These are phyloP conservation scores for Onygenales sp. DNA, from an alignment of 2,329 filamentous ascomycete species.

Conservation along the genomic window DNA sequence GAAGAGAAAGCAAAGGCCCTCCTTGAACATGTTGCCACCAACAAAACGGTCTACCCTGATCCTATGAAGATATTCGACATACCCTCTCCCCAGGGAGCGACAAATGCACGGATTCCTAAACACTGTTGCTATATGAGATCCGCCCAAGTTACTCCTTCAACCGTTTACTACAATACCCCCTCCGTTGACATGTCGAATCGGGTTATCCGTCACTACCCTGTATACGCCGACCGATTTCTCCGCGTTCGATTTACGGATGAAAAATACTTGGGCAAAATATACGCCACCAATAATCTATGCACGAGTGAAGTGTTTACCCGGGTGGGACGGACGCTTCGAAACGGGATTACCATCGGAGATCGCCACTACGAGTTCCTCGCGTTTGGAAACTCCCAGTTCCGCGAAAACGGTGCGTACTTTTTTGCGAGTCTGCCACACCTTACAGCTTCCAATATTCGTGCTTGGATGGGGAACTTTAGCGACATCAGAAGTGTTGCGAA, in stretches of 20 bases:
- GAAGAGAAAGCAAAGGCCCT: conserved; percentile 50
- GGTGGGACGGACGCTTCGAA: conserved; percentile 58
- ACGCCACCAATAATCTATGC: conserved; percentile 42
- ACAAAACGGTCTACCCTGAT: conserved; percentile 52
- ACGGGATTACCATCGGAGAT: conserved; percentile 75
- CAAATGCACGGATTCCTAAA: conserved; percentile 48
- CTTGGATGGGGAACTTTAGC: conserved; percentile 77
- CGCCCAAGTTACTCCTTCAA: conserved; percentile 73
- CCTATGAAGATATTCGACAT: conserved; percentile 64
- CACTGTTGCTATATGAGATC: conserved; percentile 71
- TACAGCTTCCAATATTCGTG: conserved; percentile 66
- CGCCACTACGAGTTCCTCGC: conserved; percentile 82
- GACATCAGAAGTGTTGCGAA: conserved; percentile 81
- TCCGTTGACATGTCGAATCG: conserved; percentile 80
- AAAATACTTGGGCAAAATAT: conserved; percentile 52
- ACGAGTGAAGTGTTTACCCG: conserved; percentile 66
- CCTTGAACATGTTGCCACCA: conserved; percentile 64
- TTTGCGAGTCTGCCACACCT: conserved; percentile 63
- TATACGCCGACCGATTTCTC: conserved; percentile 69
- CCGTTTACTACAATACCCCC: conserved; percentile 67
- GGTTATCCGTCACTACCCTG: conserved; percentile 62
- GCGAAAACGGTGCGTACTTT: conserved; percentile 87
- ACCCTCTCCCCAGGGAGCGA: conserved; percentile 34
- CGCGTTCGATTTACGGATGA: conserved; percentile 88
- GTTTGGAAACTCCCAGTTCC: conserved; percentile 90